Evolutionary conservation across 345 rosid genomes (phyloP), one percentile per base, ranked within the genome.

Genomic region (Diplotaxis tenuifolia): DNA sequence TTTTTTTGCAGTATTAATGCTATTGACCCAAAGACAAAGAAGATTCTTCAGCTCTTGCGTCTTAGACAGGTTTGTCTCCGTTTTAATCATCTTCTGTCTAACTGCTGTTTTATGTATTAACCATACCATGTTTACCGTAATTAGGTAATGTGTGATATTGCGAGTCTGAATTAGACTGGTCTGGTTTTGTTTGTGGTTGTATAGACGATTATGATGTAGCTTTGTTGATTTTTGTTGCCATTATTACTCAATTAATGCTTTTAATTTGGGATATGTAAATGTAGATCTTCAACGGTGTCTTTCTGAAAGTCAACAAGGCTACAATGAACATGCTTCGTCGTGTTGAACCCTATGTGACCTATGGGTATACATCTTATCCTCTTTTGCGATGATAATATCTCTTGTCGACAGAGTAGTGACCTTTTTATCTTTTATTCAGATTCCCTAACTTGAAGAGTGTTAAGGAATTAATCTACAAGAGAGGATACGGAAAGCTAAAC

Each of bases 391-490:
- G 55, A 4, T 5, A 0, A 28, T 0, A 38, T 34, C 3, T 58
- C 6, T 70, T 31, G 3, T 5, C 47, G 18, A 25, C 38, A 6
- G 8, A 14, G 58, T 21, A 31, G 21, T 42, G 0, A n/a, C 7
- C 4, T 3, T 52, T 4, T 34, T 21, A 4, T 47, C 40, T 28
- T 6, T 20, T 45, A 1, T 73, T 47, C 74, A 93, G 98, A 19
- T 93, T 88, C 71, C 97, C 98, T 27, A 94, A 94, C 59, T 81
- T 88, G 85, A 94, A 94, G 91, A 89, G 95, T 58, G 97, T 91
- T 28, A 81, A 71, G 74, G 99, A 91, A 64, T 74, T 94, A 82
- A 87, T 92, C 65, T 91, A 91, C 88, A 91, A 91, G 78, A 85
- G 98, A 47, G 98, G 97, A 1, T 89, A 75, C 31, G 98, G 98